Base-by-base conservation (phyloP, 805 yeast species). In the Wickerhamiella occidentalis region DNA sequence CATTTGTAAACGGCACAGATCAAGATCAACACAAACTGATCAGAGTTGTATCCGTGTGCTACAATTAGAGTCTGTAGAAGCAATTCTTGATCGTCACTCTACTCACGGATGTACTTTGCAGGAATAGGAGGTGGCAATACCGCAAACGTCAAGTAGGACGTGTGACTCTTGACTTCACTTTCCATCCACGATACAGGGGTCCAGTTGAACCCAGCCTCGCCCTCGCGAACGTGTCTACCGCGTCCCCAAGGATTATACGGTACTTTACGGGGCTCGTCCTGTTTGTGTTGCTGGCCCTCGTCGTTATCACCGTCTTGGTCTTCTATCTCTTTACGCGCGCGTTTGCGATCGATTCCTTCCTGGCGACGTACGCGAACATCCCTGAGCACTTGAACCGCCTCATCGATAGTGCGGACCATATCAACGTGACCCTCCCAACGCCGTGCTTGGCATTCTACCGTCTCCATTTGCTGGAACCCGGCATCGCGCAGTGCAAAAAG, bases 101-200 rank as follows among this genome's bases (percentile, higher is more conserved):
- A n/a, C n/a, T n/a, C n/a, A n/a, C n/a, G n/a, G n/a, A 15, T 7
- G n/a, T 51, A 51, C 43, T 47, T 51, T 3, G 36, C 51, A 7
- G 49, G 52, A 40, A 47, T 40, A 1, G 49, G 49, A 1, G 72
- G 70, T 4, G 72, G 69, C 22, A 66, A 56, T 30, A 71, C 73
- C 21, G 98, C 99, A 73, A 92, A 92, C 1, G 96, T 85, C 59
- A 92, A 68, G 62, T 86, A 92, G 0, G 96, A 85, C 0, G 99
- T 92, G 59, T 92, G 99, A 6, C 87, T 81, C 67, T 90, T 90
- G 58, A 90, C 72, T 61, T 92, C 97, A 2, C 79, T 59, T 63
- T 90, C 98, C 7, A 80, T 71, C 62, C 79, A 81, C 15, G 95
- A 78, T n/a, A 88, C 92, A 56, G 85, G 74, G 50, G 72, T 69